Percentiles rank a stretch among this genome's conserved stretches.
phyloP scores from a whole-genome alignment of 805 yeast species.

The Candida parachauliodes region DNA sequence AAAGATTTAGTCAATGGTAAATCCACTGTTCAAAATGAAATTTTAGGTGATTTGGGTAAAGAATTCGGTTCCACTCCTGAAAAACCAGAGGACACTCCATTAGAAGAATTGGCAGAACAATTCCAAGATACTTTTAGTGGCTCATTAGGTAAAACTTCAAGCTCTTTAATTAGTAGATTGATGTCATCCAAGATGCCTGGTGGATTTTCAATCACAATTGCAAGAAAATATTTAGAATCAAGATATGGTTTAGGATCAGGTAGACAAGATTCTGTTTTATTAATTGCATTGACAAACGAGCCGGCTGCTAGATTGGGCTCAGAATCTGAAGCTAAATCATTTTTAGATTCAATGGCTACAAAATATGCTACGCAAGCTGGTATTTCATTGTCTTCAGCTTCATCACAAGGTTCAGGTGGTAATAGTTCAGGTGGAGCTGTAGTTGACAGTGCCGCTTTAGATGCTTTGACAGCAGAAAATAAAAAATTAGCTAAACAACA shows the following conservation, averaged over 20 bases:
- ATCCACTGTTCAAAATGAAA: conserved; percentile 97
- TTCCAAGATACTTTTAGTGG: conserved; percentile 91
- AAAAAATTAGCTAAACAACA: conserved; percentile 69
- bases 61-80: conserved; percentile 98
- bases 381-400: conserved; percentile 65
- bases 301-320: conserved; percentile 84
- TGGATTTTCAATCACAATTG: conserved; percentile 89
- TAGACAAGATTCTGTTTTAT: conserved; percentile 88
- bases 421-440: conserved; percentile 78
- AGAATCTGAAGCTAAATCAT: conserved; percentile 88
- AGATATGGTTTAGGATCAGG: conserved; percentile 93
- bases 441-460: conserved; percentile 94
- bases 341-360: conserved; percentile 75
- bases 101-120: conserved; percentile 90
- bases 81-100: conserved; percentile 97
- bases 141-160: conserved; percentile 87
- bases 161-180: conserved; percentile 83
- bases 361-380: conserved; percentile 86
- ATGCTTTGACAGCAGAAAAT: conserved; percentile 69
- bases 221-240: conserved; percentile 87
- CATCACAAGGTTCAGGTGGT: conserved; percentile 50
- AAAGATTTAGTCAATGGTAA: conserved; percentile 98
- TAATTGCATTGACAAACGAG: conserved; percentile 81
- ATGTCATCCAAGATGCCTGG: conserved; percentile 99
- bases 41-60: conserved; percentile 96